phyloP scores from a whole-genome alignment of 805 yeast genomes.

The Saturnispora halmiae region DNA sequence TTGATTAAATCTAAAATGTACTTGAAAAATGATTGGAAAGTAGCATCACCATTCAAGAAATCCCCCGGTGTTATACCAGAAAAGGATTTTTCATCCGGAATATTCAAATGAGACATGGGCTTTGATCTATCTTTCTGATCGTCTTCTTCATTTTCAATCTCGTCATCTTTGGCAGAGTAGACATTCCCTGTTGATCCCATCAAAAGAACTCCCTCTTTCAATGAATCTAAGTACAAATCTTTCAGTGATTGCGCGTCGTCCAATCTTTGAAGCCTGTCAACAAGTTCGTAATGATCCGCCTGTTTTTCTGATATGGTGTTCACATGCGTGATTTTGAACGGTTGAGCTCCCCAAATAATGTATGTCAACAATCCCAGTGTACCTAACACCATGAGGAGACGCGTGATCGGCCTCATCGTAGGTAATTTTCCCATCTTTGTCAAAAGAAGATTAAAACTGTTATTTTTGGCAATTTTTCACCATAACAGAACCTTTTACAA shows the following conservation, averaged over 20 bases:
- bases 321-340: neutral
- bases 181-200: slow-evolving; percentile 26
- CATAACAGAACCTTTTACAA: too few relatives aligned
- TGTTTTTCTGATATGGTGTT: neutral
- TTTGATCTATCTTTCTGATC: slow-evolving; percentile 23
- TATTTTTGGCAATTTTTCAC: too few relatives aligned
- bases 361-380: neutral
- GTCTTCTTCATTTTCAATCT: slow-evolving; percentile 14
- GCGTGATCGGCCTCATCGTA: slow-evolving; percentile 1
- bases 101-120: slow-evolving; percentile 21
- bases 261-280: slow-evolving; percentile 3
- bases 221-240: slow-evolving; percentile 19
- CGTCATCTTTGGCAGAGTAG: neutral
- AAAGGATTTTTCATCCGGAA: slow-evolving; percentile 24
- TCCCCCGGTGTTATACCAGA: slow-evolving; percentile 23
- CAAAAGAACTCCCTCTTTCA: slow-evolving; percentile 17
- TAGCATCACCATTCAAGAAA: slow-evolving; percentile 26
- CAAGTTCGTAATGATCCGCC: too few relatives aligned
- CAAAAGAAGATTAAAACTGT: too few relatives aligned
- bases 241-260: slow-evolving; percentile 20
- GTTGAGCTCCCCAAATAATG: neutral
- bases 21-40: slow-evolving; percentile 27
- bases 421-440: neutral
- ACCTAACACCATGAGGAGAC: neutral
- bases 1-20: slow-evolving; percentile 26